Base-by-base conservation (phyloP, 306 rosid genomes). In the Trichosanthes truncata region DNA sequence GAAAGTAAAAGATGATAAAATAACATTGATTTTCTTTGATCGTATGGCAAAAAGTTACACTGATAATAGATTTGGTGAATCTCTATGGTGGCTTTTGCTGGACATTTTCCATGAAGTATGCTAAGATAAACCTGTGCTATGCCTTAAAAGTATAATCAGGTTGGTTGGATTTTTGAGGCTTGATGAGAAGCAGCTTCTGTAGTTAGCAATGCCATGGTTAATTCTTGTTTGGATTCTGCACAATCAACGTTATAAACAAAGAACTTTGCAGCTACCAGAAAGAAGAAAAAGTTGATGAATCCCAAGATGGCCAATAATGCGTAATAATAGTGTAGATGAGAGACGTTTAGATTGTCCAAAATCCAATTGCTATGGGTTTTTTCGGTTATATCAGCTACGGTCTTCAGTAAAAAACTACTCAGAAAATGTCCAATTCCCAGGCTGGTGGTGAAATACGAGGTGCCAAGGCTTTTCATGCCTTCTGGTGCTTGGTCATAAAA, bases 401-500 rank as follows among this genome's bases (percentile, higher is more conserved):
- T 86, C 1, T 89, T 43, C 11, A 94, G 83, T 69, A 94, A 26
- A 69, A 90, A 87, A 60, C 87, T 89, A 69, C 94, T 85, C 2
- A 92, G 85, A 31, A 94, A 90, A 62, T 85, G 80, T 48, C 97
- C 98, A 40, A 89, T 52, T 6, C 94, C 98, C 53, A 87, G 12
- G 74, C 88, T 85, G 53, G 88, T 90, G 0, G 92, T 86, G 83
- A 77, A 90, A 79, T 85, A 94, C 11, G 96, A 83, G 15, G 93
- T 88, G 33, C 97, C 98, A 5, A 94, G 84, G 72, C 97, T 94
- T 63, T 94, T 92, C 94, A 89, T 88, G 76, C 87, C 84, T 59
- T 86, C 82, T 6, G 98, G 98, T 13, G 97, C 96, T 76, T 94
- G 98, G 79, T 90, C 96, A 35, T 92, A 94, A 85, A 94, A 94